These are phyloP conservation scores for Herpetospermum pedunculosum DNA, from an alignment of 306 rosid species.

Conservation along the genomic window DNA sequence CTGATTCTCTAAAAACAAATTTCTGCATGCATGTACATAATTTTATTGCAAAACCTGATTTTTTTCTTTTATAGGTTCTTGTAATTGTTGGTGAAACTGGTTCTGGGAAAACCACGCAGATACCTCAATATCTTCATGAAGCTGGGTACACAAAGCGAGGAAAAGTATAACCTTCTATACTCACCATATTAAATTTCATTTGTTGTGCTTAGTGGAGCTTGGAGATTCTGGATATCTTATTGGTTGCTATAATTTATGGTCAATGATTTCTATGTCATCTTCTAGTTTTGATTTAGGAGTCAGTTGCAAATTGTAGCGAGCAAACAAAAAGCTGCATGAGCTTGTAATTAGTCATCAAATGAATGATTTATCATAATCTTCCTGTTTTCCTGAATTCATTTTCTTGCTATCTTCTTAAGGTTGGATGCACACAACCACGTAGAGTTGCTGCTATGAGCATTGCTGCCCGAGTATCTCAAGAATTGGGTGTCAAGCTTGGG, in stretches of 20 bases:
- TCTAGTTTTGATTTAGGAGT: not conserved
- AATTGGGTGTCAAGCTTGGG: slow-evolving; percentile 91
- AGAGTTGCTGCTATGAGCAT: slow-evolving; percentile 99
- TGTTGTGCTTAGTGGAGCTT: not conserved
- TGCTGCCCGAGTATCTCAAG: slow-evolving; percentile 97
- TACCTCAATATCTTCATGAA: slow-evolving; percentile 97
- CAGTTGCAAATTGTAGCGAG: not conserved
- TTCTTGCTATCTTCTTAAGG: slow-evolving; percentile 26
- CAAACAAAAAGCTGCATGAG: not conserved
- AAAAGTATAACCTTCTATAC: slow-evolving; percentile 38
- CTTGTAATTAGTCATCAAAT: not conserved
- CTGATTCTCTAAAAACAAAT: not conserved
- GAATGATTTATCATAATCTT: not conserved
- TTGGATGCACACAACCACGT: slow-evolving; percentile 96
- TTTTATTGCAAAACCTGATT: not conserved
- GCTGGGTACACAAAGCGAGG: slow-evolving; percentile 88
- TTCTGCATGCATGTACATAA: not conserved
- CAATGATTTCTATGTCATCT: not conserved
- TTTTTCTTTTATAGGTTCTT: slow-evolving; percentile 48
- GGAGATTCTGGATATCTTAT: slow-evolving; percentile 8
- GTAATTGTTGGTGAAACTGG: slow-evolving; percentile 98
- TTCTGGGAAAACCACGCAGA: slow-evolving; percentile 95
- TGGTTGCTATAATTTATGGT: too few relatives aligned
- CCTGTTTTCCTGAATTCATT: not conserved
- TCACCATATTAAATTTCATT: not conserved